Conservation (phyloP, 768 basidiomycete genomes). For the Neoboletus brunneissimus region DNA sequence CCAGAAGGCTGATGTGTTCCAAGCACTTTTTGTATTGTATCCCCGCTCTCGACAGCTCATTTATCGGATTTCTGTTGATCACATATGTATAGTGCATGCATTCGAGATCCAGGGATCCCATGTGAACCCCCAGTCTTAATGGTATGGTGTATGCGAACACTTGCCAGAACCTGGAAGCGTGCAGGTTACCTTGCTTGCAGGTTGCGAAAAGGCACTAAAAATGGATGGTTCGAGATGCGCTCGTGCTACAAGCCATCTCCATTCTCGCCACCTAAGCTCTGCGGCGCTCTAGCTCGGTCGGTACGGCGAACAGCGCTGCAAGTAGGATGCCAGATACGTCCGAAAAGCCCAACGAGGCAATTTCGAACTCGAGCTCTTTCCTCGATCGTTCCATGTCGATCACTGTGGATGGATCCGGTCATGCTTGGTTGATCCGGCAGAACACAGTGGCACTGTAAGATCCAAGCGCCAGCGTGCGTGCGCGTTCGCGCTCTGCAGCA, state of each 20-base stretch:
- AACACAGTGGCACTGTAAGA: slow-evolving; percentile 75
- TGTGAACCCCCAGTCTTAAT: neutral
- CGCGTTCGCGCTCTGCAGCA: neutral
- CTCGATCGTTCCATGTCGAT: slow-evolving; percentile 56
- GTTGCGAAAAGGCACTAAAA: too few relatives aligned
- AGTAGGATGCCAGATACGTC: slow-evolving; percentile 70
- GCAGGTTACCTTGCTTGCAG: too few relatives aligned
- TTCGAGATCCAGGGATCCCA: neutral
- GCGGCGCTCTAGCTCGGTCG: slow-evolving; percentile 70
- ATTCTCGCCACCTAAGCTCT: slow-evolving; percentile 67
- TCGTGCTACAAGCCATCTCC: slow-evolving; percentile 50
- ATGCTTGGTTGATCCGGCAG: slow-evolving; percentile 77
- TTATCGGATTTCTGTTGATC: neutral
- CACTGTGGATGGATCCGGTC: slow-evolving; percentile 42
- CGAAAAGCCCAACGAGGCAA: slow-evolving; percentile 84
- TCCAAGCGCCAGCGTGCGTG: neutral
- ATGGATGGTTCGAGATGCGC: neutral
- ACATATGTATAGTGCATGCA: neutral
- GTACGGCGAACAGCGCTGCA: slow-evolving; percentile 40
- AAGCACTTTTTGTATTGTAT: neutral
- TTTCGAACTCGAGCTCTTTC: slow-evolving; percentile 86
- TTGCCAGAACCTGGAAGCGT: neutral
- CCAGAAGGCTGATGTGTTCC: neutral
- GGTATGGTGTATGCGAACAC: neutral
- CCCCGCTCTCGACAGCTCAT: neutral